Evolutionary conservation across 768 basidiomycete species (phyloP).

Genomic region (Pluteus cervinus): DNA sequence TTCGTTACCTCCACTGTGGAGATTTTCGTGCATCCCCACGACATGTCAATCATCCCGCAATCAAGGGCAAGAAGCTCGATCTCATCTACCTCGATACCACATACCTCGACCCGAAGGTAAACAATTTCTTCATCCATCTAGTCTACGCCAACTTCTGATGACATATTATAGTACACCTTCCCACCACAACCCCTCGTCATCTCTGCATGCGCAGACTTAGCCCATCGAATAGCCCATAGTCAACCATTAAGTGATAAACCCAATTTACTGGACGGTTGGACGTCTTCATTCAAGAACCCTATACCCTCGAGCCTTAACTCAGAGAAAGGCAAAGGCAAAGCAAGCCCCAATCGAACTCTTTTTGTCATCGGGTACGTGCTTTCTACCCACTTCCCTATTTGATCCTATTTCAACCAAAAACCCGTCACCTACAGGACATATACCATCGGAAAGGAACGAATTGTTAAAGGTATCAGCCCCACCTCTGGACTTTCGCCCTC

Average conservation of each 20-base stretch:
- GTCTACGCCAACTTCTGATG: neutral
- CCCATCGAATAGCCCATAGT: conserved; percentile 48
- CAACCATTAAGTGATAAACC: conserved; percentile 21
- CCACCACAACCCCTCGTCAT: conserved; percentile 95
- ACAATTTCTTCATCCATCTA: conserved; percentile 4
- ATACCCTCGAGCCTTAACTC: too few species aligned
- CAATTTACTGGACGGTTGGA: too few species aligned
- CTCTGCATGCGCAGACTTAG: conserved; percentile 84
- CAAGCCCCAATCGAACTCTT: conserved; percentile 28
- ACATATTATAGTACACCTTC: conserved; percentile 68
- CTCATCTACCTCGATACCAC: conserved; percentile 95
- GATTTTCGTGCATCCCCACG: conserved; percentile 88
- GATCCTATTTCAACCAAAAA: conserved; percentile 1
- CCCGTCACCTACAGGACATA: conserved; percentile 60
- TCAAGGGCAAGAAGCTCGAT: conserved; percentile 79
- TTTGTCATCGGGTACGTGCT: conserved; percentile 64
- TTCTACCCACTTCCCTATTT: neutral
- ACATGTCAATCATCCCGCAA: conserved; percentile 79
- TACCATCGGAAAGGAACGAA: conserved; percentile 95
- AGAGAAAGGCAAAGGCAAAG: conserved; percentile 39
- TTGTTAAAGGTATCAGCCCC: conserved; percentile 73
- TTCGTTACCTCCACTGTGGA: conserved; percentile 94
- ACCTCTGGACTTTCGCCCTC: conserved; percentile 2
- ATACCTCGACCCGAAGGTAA: conserved; percentile 81
- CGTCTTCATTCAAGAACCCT: too few species aligned